These are phyloP conservation scores for Paramarasmius palmivorus DNA, from an alignment of 1,284 basidiomycete species.

Conservation along the genomic window DNA sequence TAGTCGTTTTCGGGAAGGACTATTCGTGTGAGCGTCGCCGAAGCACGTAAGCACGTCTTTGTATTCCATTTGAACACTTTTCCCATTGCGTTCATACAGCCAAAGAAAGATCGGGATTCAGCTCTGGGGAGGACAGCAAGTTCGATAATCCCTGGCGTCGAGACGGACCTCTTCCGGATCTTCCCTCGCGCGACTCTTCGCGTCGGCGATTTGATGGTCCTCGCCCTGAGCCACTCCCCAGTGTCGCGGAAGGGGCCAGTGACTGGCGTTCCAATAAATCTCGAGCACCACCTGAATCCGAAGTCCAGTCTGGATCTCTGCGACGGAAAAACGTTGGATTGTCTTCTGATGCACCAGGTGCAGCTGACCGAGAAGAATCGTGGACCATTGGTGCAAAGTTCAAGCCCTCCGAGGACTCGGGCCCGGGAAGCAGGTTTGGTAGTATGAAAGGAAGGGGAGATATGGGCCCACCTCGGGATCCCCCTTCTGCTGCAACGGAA, in stretches of 20 bases:
- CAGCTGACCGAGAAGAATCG: conserved; percentile 75
- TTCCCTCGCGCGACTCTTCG: conserved; percentile 54
- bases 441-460: conserved; percentile 50
- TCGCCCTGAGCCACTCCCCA: conserved; percentile 38
- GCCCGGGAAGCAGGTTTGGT: conserved; percentile 50
- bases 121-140: conserved; percentile 68
- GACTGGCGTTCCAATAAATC: conserved; percentile 77
- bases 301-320: conserved; percentile 37
- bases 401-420: conserved; percentile 48
- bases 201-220: conserved; percentile 64
- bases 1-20: conserved; percentile 69
- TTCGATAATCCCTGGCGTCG: conserved; percentile 85
- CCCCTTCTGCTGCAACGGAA: conserved; percentile 33
- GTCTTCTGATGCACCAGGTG: conserved; percentile 46
- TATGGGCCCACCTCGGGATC: conserved; percentile 49
- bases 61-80: neutral
- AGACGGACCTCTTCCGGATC: conserved; percentile 81
- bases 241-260: conserved; percentile 54
- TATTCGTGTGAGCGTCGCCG: conserved; percentile 92
- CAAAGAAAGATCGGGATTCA: conserved; percentile 68
- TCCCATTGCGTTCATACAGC: conserved; percentile 40
- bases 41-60: conserved; percentile 72
- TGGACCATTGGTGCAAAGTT: conserved; percentile 77
- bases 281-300: conserved; percentile 45
- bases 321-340: conserved; percentile 61